Base-by-base conservation (phyloP, 805 yeast genomes). In the Torulaspora maleeae region DNA sequence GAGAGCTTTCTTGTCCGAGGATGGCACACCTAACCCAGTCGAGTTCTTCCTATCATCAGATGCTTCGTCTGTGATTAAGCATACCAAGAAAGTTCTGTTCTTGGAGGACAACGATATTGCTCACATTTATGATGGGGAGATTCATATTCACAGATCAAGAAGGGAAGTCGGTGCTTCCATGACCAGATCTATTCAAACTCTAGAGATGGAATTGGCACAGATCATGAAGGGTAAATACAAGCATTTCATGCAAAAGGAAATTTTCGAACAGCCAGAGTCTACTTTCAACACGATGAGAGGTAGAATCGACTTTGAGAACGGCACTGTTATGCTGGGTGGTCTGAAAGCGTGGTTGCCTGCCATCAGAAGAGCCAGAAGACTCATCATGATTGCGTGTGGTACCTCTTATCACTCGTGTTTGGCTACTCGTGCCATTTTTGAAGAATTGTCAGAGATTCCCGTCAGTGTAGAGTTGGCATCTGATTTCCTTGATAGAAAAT, bases 231-330 rank as follows among this genome's bases (percentile, higher is more conserved):
- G 99, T 60, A 85, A 86, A 52, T 91, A 85, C 73, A 82, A 79
- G 58, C 99, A 93, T 72, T 93, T 91, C 70, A 93, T 93, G 99
- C 95, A 89, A 72, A 93, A 93, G 77, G 99, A 93, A 73, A 93
- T 93, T 58, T 88, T 85, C 63, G 99, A 93, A 71, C 99, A 93
- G 73, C 99, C 99, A 30, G 99, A 93, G 64, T 90, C 98, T 3
- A 85, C 97, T 41, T 85, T 90, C 67, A 93, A 93, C 74, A 93
- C 99, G 41, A 93, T 93, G 99, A 85, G 99, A 76, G 99, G 99
- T 63, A 87, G 99, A 75, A 76, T 93, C 51, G 98, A 93, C 69
- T 93, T 93, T 63, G 89, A 82, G 36, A 82, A 82, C 65, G 75
- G 76, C 58, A 73, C 71, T 35, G 84, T 93, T 55, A 85, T 78